Percentiles rank a stretch among this genome's conserved stretches.
Conservation (phyloP, 345 rosid species). For the Gynandropsis gynandra region DNA sequence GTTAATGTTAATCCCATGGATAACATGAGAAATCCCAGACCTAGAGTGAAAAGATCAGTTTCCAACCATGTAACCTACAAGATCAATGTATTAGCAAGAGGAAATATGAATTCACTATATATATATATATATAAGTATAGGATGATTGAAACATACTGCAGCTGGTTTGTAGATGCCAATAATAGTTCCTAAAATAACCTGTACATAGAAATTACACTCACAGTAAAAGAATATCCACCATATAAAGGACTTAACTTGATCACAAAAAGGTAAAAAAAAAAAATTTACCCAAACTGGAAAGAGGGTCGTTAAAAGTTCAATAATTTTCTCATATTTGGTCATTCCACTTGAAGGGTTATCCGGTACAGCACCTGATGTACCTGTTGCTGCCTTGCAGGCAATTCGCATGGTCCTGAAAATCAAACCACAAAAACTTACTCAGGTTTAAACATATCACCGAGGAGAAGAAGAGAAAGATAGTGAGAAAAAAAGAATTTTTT, state of each 20-base stretch:
- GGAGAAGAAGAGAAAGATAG: neutral
- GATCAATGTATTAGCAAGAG: slow-evolving; percentile 1
- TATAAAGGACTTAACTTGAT: slow-evolving; percentile 7
- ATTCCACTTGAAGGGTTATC: slow-evolving; percentile 37
- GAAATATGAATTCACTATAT: neutral
- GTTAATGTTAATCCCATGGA: slow-evolving; percentile 96
- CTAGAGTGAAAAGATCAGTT: slow-evolving; percentile 81
- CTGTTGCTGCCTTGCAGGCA: slow-evolving; percentile 59
- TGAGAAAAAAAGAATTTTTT: slow-evolving; percentile 5
- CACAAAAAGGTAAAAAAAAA: slow-evolving; percentile 5
- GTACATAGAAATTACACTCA: slow-evolving; percentile 18
- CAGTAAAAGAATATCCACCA: neutral
- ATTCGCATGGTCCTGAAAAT: slow-evolving; percentile 33
- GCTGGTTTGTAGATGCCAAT: slow-evolving; percentile 87
- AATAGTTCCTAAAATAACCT: slow-evolving; percentile 86
- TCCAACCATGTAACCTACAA: slow-evolving; percentile 87
- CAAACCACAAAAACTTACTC: slow-evolving; percentile 1
- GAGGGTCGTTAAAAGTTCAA: slow-evolving; percentile 82
- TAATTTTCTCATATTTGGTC: slow-evolving; percentile 67
- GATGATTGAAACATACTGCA: slow-evolving; percentile 41
- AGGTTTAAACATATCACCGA: neutral
- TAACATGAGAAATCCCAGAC: slow-evolving; percentile 93
- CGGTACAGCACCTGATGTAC: slow-evolving; percentile 56
- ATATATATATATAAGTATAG: neutral
- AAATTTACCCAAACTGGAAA: slow-evolving; percentile 82